Conservation (phyloP, 495 filamentous ascomycete species). For the Neurospora sp. region DNA sequence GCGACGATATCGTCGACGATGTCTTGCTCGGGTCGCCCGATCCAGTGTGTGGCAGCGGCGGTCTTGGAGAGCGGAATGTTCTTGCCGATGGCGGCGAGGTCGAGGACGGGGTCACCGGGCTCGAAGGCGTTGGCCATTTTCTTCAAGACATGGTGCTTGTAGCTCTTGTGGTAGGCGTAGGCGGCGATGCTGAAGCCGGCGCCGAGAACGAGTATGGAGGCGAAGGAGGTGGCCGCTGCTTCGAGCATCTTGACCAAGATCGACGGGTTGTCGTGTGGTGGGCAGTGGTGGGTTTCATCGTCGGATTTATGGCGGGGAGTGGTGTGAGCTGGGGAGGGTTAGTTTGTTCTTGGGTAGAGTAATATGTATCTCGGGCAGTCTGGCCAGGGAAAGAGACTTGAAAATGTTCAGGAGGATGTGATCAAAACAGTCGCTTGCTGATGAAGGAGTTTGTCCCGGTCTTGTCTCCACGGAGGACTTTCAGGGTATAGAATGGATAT, state of each 20-base stretch:
- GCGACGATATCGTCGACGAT: conserved; percentile 69
- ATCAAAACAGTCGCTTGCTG: background rate
- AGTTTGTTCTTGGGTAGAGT: background rate
- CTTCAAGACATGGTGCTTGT: conserved; percentile 76
- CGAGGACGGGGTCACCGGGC: conserved; percentile 84
- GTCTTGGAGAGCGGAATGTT: conserved; percentile 38
- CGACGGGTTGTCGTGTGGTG: conserved; percentile 19
- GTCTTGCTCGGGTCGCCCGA: conserved; percentile 67
- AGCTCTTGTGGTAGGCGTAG: conserved; percentile 76
- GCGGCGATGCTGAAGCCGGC: conserved; percentile 60
- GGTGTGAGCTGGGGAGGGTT: background rate
- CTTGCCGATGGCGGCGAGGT: conserved; percentile 66
- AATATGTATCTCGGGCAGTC: background rate
- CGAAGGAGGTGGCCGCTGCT: conserved; percentile 72
- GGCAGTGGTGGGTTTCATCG: conserved; percentile 7
- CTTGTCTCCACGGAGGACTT: background rate
- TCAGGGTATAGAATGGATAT: background rate
- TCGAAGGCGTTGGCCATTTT: conserved; percentile 94
- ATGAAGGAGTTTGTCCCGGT: background rate
- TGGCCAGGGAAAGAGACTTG: background rate
- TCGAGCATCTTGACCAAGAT: conserved; percentile 69
- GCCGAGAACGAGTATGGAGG: conserved; percentile 76
- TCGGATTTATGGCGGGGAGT: background rate
- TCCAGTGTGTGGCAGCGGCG: conserved; percentile 63
- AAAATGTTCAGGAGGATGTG: background rate